Base-by-base conservation (phyloP, 2,329 filamentous ascomycete genomes). In the Camptophora hylomeconis region DNA sequence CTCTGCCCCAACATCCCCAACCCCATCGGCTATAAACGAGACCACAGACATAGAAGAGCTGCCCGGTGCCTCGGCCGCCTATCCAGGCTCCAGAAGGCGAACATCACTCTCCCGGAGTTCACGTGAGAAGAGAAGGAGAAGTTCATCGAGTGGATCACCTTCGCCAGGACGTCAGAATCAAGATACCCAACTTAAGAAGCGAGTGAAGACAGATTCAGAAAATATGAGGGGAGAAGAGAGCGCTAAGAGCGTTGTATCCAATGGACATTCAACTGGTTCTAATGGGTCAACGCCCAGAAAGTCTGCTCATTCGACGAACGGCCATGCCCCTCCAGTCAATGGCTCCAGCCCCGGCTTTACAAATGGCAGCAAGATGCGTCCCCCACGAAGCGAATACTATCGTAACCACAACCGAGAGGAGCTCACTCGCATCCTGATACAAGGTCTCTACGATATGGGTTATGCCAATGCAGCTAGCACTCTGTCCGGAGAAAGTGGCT, bases 351-450 rank as follows among this genome's bases (percentile, higher is more conserved):
- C 56, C 16, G 42, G 49, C 17, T 46, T 53, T 8, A 48, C 50
- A 11, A 60, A 58, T 36, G 58, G 58, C 17, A 44, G 45, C 21
- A 54, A 51, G 30, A 44, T 48, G 7, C 38, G 44, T 4, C 40
- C 38, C 20, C 36, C 45, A 12, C 32, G 45, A 25, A 36, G 48
- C 17, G 37, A 60, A 4, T 60, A 61, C 18, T 95, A 92, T 52
- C 78, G 75, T 48, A 86, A 84, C 11, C 87, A 95, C 50, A 73
- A 89, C 49, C 73, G 83, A 50, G 84, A 93, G 61, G 87, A 98
- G 58, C 78, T 95, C 24, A 92, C 87, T 4, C 69, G 89, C 30
- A 79, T 95, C 39, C 57, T 98, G 45, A 89, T 98, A 46, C 89
- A 98, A 55, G 80, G 84, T 19, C 59, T 98, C 40, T 72, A 75